Percentiles rank a stretch among this genome's conserved stretches.
Conservation (phyloP, 2,329 filamentous ascomycete species). For the Arthrobotrys pseudoclavata region DNA sequence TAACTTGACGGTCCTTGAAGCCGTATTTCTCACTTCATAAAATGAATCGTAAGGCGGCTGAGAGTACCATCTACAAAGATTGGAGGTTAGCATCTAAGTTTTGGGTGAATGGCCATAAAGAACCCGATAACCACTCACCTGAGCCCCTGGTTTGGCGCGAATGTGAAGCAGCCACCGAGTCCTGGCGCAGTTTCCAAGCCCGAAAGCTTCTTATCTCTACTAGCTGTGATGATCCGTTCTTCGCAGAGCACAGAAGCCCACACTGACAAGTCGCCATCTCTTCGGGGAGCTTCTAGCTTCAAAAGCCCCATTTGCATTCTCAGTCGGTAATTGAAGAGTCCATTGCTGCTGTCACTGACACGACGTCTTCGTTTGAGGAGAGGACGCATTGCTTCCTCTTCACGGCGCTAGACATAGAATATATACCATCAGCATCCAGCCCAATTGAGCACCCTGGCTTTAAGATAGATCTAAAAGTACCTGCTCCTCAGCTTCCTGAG, state of each 20-base stretch:
- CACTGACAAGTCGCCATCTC: slow-evolving; percentile 47
- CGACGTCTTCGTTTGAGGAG: slow-evolving; percentile 46
- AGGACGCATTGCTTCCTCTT: slow-evolving; percentile 51
- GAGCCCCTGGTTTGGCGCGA: slow-evolving; percentile 51
- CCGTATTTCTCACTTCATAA: slow-evolving; percentile 55
- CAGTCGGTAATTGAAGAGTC: slow-evolving; percentile 52
- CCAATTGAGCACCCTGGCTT: not conserved
- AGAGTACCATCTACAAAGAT: slow-evolving; percentile 47
- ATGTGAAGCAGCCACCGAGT: slow-evolving; percentile 50
- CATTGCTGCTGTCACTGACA: slow-evolving; percentile 54
- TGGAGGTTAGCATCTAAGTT: slow-evolving; percentile 6
- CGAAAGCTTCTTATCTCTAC: slow-evolving; percentile 49
- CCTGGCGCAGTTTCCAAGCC: slow-evolving; percentile 53
- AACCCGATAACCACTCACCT: slow-evolving; percentile 19
- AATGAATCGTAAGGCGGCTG: slow-evolving; percentile 52
- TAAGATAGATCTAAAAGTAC: slow-evolving; percentile 16
- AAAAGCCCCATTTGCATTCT: slow-evolving; percentile 58
- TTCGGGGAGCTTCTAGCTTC: slow-evolving; percentile 37
- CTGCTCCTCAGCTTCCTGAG: slow-evolving; percentile 54
- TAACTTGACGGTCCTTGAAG: slow-evolving; percentile 44
- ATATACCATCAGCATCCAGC: slow-evolving; percentile 14
- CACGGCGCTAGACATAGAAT: slow-evolving; percentile 28
- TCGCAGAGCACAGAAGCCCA: slow-evolving; percentile 49
- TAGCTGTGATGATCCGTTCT: slow-evolving; percentile 42
- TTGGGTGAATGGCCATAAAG: not conserved